These are phyloP conservation scores for Ophiostoma himal-ulmi DNA, from an alignment of 2,329 filamentous ascomycete species.

Conservation along the genomic window DNA sequence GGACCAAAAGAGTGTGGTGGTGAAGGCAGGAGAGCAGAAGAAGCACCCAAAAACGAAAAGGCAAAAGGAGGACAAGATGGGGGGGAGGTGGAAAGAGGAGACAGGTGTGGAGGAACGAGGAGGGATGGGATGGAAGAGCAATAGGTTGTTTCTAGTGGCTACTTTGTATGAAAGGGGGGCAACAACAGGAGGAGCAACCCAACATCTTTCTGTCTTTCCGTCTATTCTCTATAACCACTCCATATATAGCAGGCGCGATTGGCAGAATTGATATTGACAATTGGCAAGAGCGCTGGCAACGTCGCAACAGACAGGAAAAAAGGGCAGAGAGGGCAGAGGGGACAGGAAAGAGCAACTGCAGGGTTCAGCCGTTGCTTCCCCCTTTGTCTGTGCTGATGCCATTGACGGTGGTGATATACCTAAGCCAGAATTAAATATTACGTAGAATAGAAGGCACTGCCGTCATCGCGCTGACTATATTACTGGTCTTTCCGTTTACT, in stretches of 20 bases:
- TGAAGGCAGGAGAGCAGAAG: slow-evolving; percentile 12
- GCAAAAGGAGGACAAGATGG: slow-evolving; percentile 17
- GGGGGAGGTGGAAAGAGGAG: slow-evolving; percentile 2
- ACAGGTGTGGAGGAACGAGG: slow-evolving; percentile 15
- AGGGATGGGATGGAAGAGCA: slow-evolving; percentile 9
- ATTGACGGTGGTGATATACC: neutral
- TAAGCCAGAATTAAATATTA: neutral
- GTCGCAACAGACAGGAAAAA: neutral
- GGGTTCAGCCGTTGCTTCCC: slow-evolving; percentile 17
- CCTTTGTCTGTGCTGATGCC: slow-evolving; percentile 2
- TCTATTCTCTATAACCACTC: neutral
- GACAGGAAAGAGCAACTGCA: slow-evolving; percentile 11
- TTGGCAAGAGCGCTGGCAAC: slow-evolving; percentile 12
- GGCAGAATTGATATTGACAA: neutral
- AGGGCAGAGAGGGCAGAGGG: neutral
- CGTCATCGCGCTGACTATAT: neutral
- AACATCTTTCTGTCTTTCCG: neutral
- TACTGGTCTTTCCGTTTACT: too few relatives aligned
- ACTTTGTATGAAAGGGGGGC: slow-evolving; percentile 8
- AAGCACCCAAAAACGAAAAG: neutral
- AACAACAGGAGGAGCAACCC: slow-evolving; percentile 9
- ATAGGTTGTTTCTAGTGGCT: slow-evolving; percentile 9
- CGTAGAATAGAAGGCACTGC: neutral
- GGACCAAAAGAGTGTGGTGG: slow-evolving; percentile 22
- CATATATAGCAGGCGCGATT: slow-evolving; percentile 3